phyloP scores from a whole-genome alignment of 2,329 filamentous ascomycete species.

The Harringtonia lauricola region DNA sequence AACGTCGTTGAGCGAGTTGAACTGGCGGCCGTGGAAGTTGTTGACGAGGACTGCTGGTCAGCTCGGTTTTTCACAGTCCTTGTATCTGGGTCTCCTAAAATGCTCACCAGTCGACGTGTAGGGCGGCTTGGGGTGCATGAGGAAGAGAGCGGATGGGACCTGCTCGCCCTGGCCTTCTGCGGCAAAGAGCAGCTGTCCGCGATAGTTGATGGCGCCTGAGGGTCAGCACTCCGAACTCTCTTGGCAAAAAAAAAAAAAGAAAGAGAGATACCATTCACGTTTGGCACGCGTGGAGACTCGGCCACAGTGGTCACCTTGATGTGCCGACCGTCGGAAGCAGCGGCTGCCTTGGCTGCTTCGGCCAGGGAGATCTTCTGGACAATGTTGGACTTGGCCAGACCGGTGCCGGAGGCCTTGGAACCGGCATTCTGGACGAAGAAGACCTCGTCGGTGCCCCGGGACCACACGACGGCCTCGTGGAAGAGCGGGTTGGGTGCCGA shows the following conservation, averaged over 20 bases:
- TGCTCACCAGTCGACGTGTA: slow-evolving; percentile 36
- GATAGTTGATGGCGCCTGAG: slow-evolving; percentile 38
- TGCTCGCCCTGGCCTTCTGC: slow-evolving; percentile 37
- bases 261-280: slow-evolving; percentile 33
- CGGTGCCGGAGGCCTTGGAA: slow-evolving; percentile 32
- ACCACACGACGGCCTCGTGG: slow-evolving; percentile 45
- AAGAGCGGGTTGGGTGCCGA: slow-evolving; percentile 34
- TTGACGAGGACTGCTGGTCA: slow-evolving; percentile 35
- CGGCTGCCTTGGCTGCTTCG: slow-evolving; percentile 28
- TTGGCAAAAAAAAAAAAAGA: neutral
- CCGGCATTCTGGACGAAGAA: slow-evolving; percentile 45
- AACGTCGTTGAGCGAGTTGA: slow-evolving; percentile 50
- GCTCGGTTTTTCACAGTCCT: neutral
- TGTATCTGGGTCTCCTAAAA: neutral
- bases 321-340: slow-evolving; percentile 10
- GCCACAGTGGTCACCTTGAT: slow-evolving; percentile 23
- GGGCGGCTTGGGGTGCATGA: slow-evolving; percentile 32
- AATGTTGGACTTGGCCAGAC: slow-evolving; percentile 37
- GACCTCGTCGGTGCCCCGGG: slow-evolving; percentile 35
- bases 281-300: slow-evolving; percentile 31
- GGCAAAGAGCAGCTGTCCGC: slow-evolving; percentile 35
- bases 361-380: slow-evolving; percentile 37
- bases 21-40: slow-evolving; percentile 47
- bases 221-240: neutral
- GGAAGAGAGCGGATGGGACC: slow-evolving; percentile 25